Evolutionary conservation across 2,329 filamentous ascomycete species (phyloP).

Genomic region (Alternaria consortialis): DNA sequence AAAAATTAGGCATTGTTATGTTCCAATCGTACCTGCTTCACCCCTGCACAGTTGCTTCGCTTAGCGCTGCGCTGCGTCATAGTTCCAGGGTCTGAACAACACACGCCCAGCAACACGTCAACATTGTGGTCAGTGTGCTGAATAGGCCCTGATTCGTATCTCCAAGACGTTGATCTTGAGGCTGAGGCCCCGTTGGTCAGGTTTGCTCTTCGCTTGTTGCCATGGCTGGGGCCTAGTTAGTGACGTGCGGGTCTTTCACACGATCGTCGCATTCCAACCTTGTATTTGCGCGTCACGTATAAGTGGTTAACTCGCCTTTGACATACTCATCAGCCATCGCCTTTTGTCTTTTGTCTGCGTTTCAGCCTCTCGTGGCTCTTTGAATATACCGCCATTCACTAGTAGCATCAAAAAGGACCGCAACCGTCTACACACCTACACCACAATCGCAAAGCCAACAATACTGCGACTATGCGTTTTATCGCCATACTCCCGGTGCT

Average conservation of each 20-base stretch:
- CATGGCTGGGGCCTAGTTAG: constrained; percentile 15
- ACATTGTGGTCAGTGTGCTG: constrained; percentile 28
- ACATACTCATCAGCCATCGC: background rate
- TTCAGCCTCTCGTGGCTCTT: constrained; percentile 3
- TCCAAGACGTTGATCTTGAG: constrained; percentile 23
- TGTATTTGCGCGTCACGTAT: constrained; percentile 12
- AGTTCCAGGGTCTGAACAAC: constrained; percentile 20
- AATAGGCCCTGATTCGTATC: constrained; percentile 12
- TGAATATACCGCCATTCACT: constrained; percentile 1
- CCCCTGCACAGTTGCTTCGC: constrained; percentile 25
- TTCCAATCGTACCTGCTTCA: constrained; percentile 20
- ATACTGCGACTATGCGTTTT: constrained; percentile 53
- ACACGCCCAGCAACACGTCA: constrained; percentile 30
- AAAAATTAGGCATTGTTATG: background rate
- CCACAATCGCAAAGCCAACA: constrained; percentile 3
- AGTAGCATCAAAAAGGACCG: background rate
- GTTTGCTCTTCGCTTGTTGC: constrained; percentile 21
- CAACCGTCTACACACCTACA: background rate
- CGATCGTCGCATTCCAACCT: constrained; percentile 6
- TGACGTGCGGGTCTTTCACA: constrained; percentile 14
- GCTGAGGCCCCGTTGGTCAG: constrained; percentile 28
- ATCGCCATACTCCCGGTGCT: constrained; percentile 60
- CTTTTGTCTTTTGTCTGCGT: constrained; percentile 10
- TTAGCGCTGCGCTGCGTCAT: constrained; percentile 28
- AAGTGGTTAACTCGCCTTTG: constrained; percentile 10